These are phyloP conservation scores for Globisporangium nagaii DNA, from an alignment of 352 stramenopile species.

Conservation along the genomic window DNA sequence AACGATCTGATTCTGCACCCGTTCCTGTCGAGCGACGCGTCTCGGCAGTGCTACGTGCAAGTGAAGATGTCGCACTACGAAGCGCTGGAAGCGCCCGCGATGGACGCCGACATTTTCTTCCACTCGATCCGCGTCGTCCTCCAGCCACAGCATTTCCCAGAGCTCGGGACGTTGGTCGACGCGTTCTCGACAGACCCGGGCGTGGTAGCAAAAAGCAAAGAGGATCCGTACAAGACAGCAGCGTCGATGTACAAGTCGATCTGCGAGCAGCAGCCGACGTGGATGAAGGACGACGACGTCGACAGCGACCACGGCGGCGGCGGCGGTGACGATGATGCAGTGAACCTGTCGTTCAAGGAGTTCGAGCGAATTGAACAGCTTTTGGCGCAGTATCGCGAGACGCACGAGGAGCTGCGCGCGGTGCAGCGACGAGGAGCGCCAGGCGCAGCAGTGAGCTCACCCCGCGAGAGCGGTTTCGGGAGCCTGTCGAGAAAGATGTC, in stretches of 20 bases:
- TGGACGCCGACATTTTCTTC: slow-evolving; percentile 82
- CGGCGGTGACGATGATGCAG: slow-evolving; percentile 11
- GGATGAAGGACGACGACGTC: slow-evolving; percentile 50
- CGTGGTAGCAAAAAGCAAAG: slow-evolving; percentile 3
- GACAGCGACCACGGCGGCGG: slow-evolving; percentile 12
- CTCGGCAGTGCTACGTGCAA: slow-evolving; percentile 74
- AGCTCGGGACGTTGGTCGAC: slow-evolving; percentile 66
- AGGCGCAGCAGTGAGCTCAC: not conserved
- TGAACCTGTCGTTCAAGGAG: slow-evolving; percentile 72
- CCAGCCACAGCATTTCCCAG: slow-evolving; percentile 74
- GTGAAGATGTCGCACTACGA: slow-evolving; percentile 81
- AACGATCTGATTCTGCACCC: slow-evolving; percentile 46
- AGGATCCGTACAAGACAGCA: slow-evolving; percentile 24
- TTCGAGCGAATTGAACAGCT: slow-evolving; percentile 85
- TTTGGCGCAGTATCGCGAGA: slow-evolving; percentile 73
- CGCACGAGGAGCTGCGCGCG: slow-evolving; percentile 51
- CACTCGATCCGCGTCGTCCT: slow-evolving; percentile 75
- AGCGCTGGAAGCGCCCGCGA: slow-evolving; percentile 52
- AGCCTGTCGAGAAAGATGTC: slow-evolving; percentile 50
- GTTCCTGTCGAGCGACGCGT: slow-evolving; percentile 63
- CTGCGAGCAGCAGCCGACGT: slow-evolving; percentile 55
- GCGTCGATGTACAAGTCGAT: slow-evolving; percentile 70
- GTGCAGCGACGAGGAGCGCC: slow-evolving; percentile 12
- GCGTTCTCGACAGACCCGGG: slow-evolving; percentile 37
- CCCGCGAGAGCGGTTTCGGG: slow-evolving; percentile 10